Base-by-base conservation (phyloP, 441 rosid species). In the Omphalea diandra region DNA sequence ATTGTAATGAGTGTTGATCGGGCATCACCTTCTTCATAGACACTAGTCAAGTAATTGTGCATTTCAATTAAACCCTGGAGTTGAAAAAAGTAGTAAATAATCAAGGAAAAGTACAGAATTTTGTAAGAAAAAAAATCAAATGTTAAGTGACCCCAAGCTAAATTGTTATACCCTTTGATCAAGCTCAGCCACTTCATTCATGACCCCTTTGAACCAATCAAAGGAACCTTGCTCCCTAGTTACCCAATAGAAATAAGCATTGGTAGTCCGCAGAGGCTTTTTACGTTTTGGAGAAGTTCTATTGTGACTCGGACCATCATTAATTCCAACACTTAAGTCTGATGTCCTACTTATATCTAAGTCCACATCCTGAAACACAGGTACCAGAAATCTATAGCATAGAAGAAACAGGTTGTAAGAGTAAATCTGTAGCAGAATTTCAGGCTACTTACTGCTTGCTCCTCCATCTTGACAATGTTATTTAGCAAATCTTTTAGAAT, bases 1-100 rank as follows among this genome's bases (percentile, higher is more conserved):
- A 96, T 91, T 43, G 97, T 93, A 69, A 93, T 93, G 71, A 96
- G 83, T 50, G 98, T 85, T 77, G 99, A 96, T 71, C 97, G 84
- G 31, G 99, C 99, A 75, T 95, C 98, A 3, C 97, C 98, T 80
- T 95, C 99, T 77, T 93, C 99, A 62, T 95, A 95, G 27, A 95
- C 99, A 70, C 97, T 95, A 40, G 99, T 95, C 32, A 95, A 92
- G 84, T 93, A 87, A 83, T 95, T 95, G 82, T 93, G 99, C 84
- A 95, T 80, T 81, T 95, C 98, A 74, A 95, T 93, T 65, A 90
- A 94, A 18, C 97, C 97, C 99, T 95, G 82, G 49, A 72, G 56
- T 73, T 6, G 33, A 71, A 43, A n/a, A n/a, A n/a, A 32, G 24
- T 35, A 70, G 50, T 80, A 52, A 73, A 65, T n/a, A 76, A 22